phyloP scores from a whole-genome alignment of 2,329 filamentous ascomycete species.

The Apiospora aurea region DNA sequence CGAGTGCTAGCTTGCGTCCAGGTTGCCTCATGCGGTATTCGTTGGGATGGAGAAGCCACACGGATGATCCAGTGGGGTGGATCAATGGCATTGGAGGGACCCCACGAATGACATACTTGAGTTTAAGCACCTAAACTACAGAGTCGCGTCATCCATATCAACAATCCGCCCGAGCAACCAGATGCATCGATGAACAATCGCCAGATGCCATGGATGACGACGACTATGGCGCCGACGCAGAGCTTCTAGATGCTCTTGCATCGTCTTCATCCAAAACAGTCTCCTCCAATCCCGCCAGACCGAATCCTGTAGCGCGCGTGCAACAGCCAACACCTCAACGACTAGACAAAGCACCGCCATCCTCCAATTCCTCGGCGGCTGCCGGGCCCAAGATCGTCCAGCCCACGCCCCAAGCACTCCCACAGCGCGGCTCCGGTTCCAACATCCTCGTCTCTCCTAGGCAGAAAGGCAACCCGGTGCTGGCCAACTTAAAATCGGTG shows the following conservation, averaged over 20 bases:
- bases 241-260: constrained; percentile 47
- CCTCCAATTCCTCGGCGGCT: constrained; percentile 31
- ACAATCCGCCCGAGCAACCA: neutral
- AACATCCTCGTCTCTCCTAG: constrained; percentile 89
- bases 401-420: constrained; percentile 86
- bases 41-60: neutral
- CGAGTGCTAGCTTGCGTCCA: too few relatives aligned
- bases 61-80: neutral
- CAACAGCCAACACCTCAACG: constrained; percentile 61
- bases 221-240: constrained; percentile 54
- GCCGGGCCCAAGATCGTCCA: constrained; percentile 72
- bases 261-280: constrained; percentile 36
- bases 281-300: constrained; percentile 35
- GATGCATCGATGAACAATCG: neutral
- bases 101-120: neutral
- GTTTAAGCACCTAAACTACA: neutral
- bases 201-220: constrained; percentile 40
- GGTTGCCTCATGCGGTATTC: neutral
- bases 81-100: neutral
- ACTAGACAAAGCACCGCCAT: constrained; percentile 57
- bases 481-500: constrained; percentile 80
- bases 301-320: constrained; percentile 36
- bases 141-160: neutral
- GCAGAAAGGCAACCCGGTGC: constrained; percentile 93
- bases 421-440: constrained; percentile 69